These are phyloP conservation scores for Limonomyces culmigenus DNA, from an alignment of 1,284 basidiomycete species.

Conservation along the genomic window DNA sequence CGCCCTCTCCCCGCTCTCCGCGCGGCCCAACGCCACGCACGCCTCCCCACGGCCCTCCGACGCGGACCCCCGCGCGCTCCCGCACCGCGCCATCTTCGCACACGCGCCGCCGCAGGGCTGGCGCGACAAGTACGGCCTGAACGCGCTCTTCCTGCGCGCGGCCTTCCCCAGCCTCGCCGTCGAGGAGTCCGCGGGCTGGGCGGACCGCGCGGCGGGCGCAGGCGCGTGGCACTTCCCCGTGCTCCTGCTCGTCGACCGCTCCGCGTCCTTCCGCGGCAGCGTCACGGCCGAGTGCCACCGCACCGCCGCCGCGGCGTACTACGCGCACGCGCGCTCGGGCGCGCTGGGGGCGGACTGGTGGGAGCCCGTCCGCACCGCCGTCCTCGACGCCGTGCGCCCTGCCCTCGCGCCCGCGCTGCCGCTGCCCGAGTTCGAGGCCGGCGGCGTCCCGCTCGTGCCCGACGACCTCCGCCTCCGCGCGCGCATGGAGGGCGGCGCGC, in stretches of 20 bases:
- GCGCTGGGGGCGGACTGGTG: constrained; percentile 38
- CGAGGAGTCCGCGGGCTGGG: constrained; percentile 54
- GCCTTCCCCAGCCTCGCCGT: constrained; percentile 60
- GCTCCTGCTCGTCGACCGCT: constrained; percentile 53
- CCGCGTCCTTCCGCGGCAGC: constrained; percentile 51
- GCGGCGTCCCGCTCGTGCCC: constrained; percentile 11
- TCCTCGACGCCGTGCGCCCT: constrained; percentile 45
- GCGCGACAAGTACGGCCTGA: constrained; percentile 61
- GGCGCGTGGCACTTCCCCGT: constrained; percentile 39
- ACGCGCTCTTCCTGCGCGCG: constrained; percentile 55
- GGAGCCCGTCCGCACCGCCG: constrained; percentile 42
- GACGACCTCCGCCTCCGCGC: not conserved
- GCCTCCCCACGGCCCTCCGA: constrained; percentile 11
- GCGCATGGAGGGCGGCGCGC: not conserved
- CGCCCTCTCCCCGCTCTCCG: not conserved
- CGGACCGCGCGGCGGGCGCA: constrained; percentile 36
- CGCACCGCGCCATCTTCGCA: constrained; percentile 53
- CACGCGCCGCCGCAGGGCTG: constrained; percentile 38
- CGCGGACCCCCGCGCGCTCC: constrained; percentile 17
- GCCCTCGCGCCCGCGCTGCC: constrained; percentile 15
- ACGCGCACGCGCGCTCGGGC: constrained; percentile 24
- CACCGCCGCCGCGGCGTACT: constrained; percentile 47
- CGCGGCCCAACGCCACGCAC: not conserved
- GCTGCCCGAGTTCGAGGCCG: constrained; percentile 34
- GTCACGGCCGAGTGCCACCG: constrained; percentile 51